Evolutionary conservation across 2,329 filamentous ascomycete species (phyloP).

Genomic region (Camptophora hylomeconis): DNA sequence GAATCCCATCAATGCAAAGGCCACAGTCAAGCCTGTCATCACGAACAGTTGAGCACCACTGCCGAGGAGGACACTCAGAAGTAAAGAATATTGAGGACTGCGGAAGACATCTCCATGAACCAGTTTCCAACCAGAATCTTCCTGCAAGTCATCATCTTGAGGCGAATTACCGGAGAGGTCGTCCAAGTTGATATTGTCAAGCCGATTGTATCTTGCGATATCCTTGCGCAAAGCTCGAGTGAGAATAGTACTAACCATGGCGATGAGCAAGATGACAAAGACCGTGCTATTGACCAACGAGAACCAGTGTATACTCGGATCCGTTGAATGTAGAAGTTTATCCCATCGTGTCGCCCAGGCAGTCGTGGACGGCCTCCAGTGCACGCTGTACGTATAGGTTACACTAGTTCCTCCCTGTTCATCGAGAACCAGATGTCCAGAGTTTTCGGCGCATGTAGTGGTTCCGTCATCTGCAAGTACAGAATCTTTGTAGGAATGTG

Average conservation of each 20-base stretch:
- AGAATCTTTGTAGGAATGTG: conserved; percentile 54
- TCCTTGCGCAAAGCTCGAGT: conserved; percentile 83
- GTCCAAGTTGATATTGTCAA: conserved; percentile 82
- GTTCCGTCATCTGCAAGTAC: conserved; percentile 33
- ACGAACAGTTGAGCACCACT: conserved; percentile 95
- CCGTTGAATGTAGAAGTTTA: conserved; percentile 94
- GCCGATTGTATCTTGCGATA: conserved; percentile 88
- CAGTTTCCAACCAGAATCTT: conserved; percentile 97
- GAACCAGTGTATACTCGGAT: conserved; percentile 98
- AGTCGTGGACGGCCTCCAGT: conserved; percentile 71
- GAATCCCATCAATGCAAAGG: conserved; percentile 86
- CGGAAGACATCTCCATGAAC: conserved; percentile 97
- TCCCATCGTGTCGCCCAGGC: conserved; percentile 97
- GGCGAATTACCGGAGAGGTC: conserved; percentile 69
- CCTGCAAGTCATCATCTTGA: conserved; percentile 79
- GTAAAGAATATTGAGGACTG: conserved; percentile 64
- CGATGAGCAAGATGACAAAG: conserved; percentile 80
- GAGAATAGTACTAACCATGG: conserved; percentile 87
- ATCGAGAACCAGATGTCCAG: conserved; percentile 43
- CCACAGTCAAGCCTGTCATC: conserved; percentile 91
- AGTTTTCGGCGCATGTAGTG: conserved; percentile 43
- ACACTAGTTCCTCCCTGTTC: conserved; percentile 54
- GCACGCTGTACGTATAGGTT: conserved; percentile 82
- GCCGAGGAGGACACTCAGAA: conserved; percentile 77
- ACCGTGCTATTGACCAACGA: conserved; percentile 92